These are phyloP conservation scores for Berkeleyomyces basicola DNA, from an alignment of 2,329 filamentous ascomycete genomes.

Conservation along the genomic window DNA sequence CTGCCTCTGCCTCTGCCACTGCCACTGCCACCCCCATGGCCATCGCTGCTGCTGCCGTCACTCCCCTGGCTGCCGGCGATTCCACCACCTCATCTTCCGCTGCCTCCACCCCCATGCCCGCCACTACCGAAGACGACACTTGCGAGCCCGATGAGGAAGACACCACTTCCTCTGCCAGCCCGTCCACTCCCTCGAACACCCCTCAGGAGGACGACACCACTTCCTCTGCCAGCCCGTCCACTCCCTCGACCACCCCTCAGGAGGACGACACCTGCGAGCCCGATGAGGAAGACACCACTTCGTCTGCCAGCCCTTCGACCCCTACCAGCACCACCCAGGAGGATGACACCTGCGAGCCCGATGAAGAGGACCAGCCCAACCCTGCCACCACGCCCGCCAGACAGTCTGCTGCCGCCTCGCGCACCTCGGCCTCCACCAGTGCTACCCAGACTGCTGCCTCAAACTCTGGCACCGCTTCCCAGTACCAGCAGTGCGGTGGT, in stretches of 20 bases:
- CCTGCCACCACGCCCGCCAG: background rate
- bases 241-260: background rate
- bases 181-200: background rate
- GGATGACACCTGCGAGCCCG: background rate
- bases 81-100: conserved; percentile 1
- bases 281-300: background rate
- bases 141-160: background rate
- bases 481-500: conserved; percentile 26
- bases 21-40: conserved; percentile 15
- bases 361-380: background rate
- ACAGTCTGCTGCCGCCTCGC: background rate
- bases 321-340: background rate
- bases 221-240: background rate
- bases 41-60: conserved; percentile 19
- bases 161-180: background rate
- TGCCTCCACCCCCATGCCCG: background rate
- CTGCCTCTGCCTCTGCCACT: conserved; percentile 14
- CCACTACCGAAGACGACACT: background rate
- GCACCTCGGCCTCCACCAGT: conserved; percentile 21
- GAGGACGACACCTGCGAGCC: background rate
- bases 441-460: conserved; percentile 17
- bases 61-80: background rate
- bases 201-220: background rate
- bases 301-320: background rate
- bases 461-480: conserved; percentile 18